Evolutionary conservation across 2,329 filamentous ascomycete genomes (phyloP).

Genomic region (Nemania sp.): DNA sequence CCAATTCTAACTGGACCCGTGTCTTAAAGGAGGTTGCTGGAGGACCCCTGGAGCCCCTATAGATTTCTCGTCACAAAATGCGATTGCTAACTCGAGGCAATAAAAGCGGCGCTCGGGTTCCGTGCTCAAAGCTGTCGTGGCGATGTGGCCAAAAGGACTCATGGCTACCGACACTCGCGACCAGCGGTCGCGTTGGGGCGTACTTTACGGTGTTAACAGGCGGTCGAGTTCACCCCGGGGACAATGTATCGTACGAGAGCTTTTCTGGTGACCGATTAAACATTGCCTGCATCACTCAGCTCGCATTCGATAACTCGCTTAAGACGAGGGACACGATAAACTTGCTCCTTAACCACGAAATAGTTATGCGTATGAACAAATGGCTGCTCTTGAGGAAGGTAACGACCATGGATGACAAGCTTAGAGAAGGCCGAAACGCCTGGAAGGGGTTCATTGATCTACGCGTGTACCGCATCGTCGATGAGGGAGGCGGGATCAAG

Average conservation of each 20-base stretch:
- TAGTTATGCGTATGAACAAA: slow-evolving; percentile 44
- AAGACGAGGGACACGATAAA: slow-evolving; percentile 44
- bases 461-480: slow-evolving; percentile 34
- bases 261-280: slow-evolving; percentile 37
- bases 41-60: neutral
- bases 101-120: slow-evolving; percentile 40
- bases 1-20: neutral
- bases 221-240: slow-evolving; percentile 41
- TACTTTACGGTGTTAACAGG: slow-evolving; percentile 42
- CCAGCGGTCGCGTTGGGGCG: slow-evolving; percentile 40
- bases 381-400: slow-evolving; percentile 35
- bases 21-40: neutral
- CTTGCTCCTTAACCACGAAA: slow-evolving; percentile 41
- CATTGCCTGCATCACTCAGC: slow-evolving; percentile 38
- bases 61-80: too few species aligned
- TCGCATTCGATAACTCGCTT: slow-evolving; percentile 44
- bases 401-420: slow-evolving; percentile 38
- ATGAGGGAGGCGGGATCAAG: slow-evolving; percentile 41
- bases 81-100: neutral
- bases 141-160: slow-evolving; percentile 44
- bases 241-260: slow-evolving; percentile 38
- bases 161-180: slow-evolving; percentile 43
- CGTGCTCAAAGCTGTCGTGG: slow-evolving; percentile 45
- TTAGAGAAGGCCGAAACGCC: slow-evolving; percentile 35
- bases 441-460: slow-evolving; percentile 44